These are phyloP conservation scores for Penicillium cinerascens DNA, from an alignment of 495 filamentous ascomycete genomes.

Conservation along the genomic window DNA sequence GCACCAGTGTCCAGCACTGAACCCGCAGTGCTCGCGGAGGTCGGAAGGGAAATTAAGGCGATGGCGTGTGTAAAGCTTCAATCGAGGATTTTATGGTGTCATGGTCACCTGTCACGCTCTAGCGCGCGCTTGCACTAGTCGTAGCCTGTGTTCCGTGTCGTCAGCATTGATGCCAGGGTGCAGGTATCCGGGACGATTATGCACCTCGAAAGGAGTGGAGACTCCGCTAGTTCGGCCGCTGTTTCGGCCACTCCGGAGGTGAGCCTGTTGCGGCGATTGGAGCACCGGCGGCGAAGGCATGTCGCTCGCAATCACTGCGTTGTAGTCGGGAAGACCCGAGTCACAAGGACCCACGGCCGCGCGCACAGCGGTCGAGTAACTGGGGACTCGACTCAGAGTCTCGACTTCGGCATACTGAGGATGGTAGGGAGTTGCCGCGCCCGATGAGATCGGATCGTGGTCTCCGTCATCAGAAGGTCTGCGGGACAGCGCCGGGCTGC, in stretches of 20 bases:
- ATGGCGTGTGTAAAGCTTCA: neutral
- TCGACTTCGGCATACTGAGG: conserved; percentile 61
- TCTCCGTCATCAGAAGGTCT: conserved; percentile 59
- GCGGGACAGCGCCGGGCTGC: conserved; percentile 46
- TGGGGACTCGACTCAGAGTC: conserved; percentile 70
- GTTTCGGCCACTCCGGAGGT: conserved; percentile 31
- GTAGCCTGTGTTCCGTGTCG: conserved; percentile 39
- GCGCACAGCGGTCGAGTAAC: conserved; percentile 72
- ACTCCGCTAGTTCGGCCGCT: conserved; percentile 28
- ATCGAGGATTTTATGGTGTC: neutral
- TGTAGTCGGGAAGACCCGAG: conserved; percentile 50
- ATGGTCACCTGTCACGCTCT: conserved; percentile 11
- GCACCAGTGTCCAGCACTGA: conserved; percentile 20
- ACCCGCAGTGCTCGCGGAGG: neutral
- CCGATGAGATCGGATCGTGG: conserved; percentile 44
- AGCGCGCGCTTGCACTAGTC: conserved; percentile 40
- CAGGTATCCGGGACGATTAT: conserved; percentile 28
- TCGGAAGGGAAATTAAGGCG: neutral
- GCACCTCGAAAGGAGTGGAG: conserved; percentile 31
- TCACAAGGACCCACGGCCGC: conserved; percentile 51
- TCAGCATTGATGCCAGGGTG: conserved; percentile 27
- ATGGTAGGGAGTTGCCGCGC: conserved; percentile 58
- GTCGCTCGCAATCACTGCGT: conserved; percentile 40
- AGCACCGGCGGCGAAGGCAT: conserved; percentile 23
- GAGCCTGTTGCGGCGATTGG: conserved; percentile 43